Evolutionary conservation across 2,329 filamentous ascomycete genomes (phyloP).

Genomic region (Microcyclosporella mali): DNA sequence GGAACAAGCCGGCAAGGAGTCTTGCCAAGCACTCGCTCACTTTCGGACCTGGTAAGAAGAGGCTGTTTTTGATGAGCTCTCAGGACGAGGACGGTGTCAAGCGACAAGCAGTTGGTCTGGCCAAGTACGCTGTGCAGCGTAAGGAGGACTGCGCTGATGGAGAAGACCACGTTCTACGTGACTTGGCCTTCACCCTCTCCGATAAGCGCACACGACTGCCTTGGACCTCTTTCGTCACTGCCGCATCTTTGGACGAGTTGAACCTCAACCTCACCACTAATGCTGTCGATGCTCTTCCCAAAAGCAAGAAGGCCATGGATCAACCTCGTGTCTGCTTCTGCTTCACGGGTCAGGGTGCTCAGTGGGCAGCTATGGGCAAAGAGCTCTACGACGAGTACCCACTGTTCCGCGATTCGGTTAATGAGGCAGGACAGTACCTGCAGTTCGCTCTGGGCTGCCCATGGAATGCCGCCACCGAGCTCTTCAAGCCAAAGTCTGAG

Average conservation of each 20-base stretch:
- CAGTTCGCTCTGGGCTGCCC: slow-evolving; percentile 10
- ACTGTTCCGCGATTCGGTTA: slow-evolving; percentile 1
- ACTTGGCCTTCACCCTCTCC: slow-evolving; percentile 1
- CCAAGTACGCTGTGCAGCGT: too few relatives aligned
- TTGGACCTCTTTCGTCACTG: not conserved
- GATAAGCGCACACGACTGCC: not conserved
- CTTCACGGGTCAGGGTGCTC: slow-evolving; percentile 37
- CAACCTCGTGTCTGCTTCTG: slow-evolving; percentile 31
- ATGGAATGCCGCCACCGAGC: slow-evolving; percentile 15
- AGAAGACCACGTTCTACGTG: not conserved
- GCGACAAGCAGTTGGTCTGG: too few relatives aligned
- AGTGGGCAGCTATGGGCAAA: slow-evolving; percentile 11
- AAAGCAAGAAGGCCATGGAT: too few relatives aligned
- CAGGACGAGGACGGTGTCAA: too few relatives aligned
- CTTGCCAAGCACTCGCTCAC: too few relatives aligned
- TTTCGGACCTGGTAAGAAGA: too few relatives aligned
- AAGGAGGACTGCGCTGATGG: too few relatives aligned
- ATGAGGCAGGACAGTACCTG: not conserved
- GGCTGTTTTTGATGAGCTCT: too few relatives aligned
- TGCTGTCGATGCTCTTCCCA: too few relatives aligned
- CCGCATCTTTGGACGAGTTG: not conserved
- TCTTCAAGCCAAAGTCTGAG: slow-evolving; percentile 42
- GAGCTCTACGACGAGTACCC: not conserved
- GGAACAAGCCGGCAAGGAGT: too few relatives aligned
- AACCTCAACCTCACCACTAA: not conserved